Percentiles rank a stretch among this genome's conserved stretches.
phyloP scores from a whole-genome alignment of 2,329 filamentous ascomycete species.

The Arthrinium phaeospermum region DNA sequence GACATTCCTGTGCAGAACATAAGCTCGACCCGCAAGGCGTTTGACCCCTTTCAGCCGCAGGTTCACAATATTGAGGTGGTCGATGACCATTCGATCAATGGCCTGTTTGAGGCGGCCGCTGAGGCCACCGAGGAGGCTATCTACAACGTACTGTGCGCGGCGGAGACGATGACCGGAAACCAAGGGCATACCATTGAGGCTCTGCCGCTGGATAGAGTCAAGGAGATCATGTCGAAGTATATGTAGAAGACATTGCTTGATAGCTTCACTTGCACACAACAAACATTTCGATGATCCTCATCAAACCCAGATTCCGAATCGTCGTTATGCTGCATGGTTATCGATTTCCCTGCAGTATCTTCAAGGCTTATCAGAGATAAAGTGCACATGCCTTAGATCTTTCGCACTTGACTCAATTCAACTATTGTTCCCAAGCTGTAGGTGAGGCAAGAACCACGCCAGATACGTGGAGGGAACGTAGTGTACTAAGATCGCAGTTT shows the following conservation, averaged over 20 bases:
- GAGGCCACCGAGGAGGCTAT: slow-evolving; percentile 71
- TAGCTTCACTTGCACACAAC: not conserved
- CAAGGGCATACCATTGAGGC: slow-evolving; percentile 55
- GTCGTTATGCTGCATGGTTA: not conserved
- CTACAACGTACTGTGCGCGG: slow-evolving; percentile 67
- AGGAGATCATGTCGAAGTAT: slow-evolving; percentile 51
- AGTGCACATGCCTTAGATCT: not conserved
- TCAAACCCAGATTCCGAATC: not conserved
- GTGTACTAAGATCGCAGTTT: too few relatives aligned
- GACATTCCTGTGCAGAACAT: slow-evolving; percentile 51
- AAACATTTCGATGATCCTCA: not conserved
- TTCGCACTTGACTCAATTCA: not conserved
- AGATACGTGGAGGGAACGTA: too few relatives aligned
- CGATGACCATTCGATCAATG: slow-evolving; percentile 65
- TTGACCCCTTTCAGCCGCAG: slow-evolving; percentile 48
- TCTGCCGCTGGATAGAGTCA: slow-evolving; percentile 53
- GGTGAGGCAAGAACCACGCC: too few relatives aligned
- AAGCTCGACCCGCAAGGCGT: slow-evolving; percentile 37
- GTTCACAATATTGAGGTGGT: slow-evolving; percentile 50
- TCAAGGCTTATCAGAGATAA: too few relatives aligned
- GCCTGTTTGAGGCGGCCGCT: slow-evolving; percentile 64
- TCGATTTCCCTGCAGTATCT: too few relatives aligned
- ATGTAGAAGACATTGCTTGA: not conserved
- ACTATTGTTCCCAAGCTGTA: too few relatives aligned
- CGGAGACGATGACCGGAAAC: slow-evolving; percentile 62